These are phyloP conservation scores for Rosa persica DNA, from an alignment of 306 rosid species.

Conservation along the genomic window DNA sequence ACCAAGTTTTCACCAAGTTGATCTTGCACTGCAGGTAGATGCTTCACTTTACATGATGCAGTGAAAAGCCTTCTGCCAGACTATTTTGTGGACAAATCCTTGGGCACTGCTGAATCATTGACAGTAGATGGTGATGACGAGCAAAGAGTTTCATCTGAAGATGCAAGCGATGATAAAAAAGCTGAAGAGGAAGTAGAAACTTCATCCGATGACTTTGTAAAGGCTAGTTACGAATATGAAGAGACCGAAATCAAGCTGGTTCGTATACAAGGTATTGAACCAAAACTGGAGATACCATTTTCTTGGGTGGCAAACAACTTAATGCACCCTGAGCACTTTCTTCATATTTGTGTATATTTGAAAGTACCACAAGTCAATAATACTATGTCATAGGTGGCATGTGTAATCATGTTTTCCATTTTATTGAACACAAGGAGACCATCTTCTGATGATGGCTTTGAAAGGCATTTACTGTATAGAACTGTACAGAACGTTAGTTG, in stretches of 20 bases:
- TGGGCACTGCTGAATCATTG: slow-evolving; percentile 26
- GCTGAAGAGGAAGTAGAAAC: slow-evolving; percentile 41
- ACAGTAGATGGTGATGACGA: slow-evolving; percentile 24
- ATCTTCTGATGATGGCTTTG: background rate
- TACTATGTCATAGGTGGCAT: slow-evolving; percentile 5
- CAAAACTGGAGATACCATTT: slow-evolving; percentile 80
- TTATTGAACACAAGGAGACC: background rate
- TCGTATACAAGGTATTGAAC: slow-evolving; percentile 97
- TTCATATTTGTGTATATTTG: slow-evolving; percentile 75
- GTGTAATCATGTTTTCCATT: background rate
- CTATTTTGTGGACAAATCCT: slow-evolving; percentile 40
- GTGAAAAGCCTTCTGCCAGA: slow-evolving; percentile 71
- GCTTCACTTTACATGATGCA: slow-evolving; percentile 71
- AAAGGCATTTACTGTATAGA: background rate
- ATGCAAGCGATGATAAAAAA: slow-evolving; percentile 27
- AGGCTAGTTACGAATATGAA: slow-evolving; percentile 26
- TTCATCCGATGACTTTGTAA: slow-evolving; percentile 27
- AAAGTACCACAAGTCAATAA: slow-evolving; percentile 47
- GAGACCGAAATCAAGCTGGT: slow-evolving; percentile 62
- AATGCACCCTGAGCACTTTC: slow-evolving; percentile 81
- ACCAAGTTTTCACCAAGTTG: background rate
- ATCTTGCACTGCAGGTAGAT: slow-evolving; percentile 53
- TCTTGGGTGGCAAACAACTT: slow-evolving; percentile 84
- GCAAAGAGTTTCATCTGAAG: slow-evolving; percentile 35
- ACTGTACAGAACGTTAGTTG: background rate